A percentile compares a stretch with the other conserved stretches of the same genome.
Conservation (phyloP, 1,284 basidiomycete genomes). For the Cyathus olla region DNA sequence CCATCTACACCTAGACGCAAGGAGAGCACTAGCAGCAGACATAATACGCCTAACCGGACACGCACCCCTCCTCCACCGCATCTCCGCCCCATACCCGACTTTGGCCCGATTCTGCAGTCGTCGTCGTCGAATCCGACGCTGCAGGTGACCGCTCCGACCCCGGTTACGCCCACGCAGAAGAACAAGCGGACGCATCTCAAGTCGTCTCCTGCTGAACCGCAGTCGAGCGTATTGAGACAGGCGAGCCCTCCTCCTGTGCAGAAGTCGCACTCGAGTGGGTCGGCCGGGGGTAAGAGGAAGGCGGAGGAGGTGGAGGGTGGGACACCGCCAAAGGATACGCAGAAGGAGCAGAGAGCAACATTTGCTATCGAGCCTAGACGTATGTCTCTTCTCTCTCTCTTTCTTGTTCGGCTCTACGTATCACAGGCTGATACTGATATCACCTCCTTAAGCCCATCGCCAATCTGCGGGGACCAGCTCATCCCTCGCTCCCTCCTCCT, state of each 20-base stretch:
- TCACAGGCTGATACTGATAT: conserved; percentile 1
- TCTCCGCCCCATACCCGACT: conserved; percentile 26
- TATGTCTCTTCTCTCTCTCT: conserved; percentile 37
- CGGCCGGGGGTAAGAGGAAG: conserved; percentile 58
- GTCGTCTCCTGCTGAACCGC: conserved; percentile 33
- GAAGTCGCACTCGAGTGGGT: conserved; percentile 43
- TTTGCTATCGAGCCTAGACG: conserved; percentile 58
- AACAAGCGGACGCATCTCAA: conserved; percentile 32
- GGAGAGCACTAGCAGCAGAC: not conserved
- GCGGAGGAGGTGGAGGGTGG: conserved; percentile 55
- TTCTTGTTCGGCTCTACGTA: conserved; percentile 1
- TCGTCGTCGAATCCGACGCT: conserved; percentile 46
- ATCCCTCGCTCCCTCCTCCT: conserved; percentile 74
- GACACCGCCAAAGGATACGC: conserved; percentile 56
- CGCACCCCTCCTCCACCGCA: conserved; percentile 30
- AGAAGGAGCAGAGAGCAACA: conserved; percentile 49
- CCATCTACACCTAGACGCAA: conserved; percentile 3
- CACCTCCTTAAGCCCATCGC: conserved; percentile 25
- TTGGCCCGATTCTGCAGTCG: conserved; percentile 27
- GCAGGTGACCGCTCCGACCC: conserved; percentile 50
- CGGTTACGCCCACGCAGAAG: conserved; percentile 35
- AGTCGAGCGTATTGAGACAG: conserved; percentile 32
- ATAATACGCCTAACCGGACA: conserved; percentile 20
- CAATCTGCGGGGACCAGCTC: conserved; percentile 55
- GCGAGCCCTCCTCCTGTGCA: conserved; percentile 38